Conservation (phyloP, 2,329 filamentous ascomycete genomes). For the Cladorrhinum sp. region DNA sequence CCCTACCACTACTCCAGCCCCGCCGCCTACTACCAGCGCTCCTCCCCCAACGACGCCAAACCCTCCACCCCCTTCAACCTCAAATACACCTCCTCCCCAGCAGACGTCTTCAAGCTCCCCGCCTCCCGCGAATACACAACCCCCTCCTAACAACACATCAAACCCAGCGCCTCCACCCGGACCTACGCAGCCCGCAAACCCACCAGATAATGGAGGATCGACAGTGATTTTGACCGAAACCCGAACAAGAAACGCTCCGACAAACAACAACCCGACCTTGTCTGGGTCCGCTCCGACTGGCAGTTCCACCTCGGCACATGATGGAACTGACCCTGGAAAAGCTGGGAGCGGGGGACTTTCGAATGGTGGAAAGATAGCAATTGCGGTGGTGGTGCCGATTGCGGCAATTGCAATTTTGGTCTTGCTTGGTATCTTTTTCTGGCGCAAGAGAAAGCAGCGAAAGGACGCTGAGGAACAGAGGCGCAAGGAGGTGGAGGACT, state of each 20-base stretch:
- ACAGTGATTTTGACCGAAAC: neutral
- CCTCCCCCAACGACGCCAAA: constrained; percentile 2
- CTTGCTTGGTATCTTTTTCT: constrained; percentile 74
- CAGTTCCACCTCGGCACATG: constrained; percentile 26
- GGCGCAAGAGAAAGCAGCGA: constrained; percentile 82
- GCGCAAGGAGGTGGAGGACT: constrained; percentile 95
- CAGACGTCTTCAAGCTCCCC: constrained; percentile 13
- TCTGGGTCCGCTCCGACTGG: constrained; percentile 24
- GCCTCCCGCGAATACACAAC: constrained; percentile 14
- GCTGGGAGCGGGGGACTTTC: constrained; percentile 47
- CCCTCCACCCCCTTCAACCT: constrained; percentile 9
- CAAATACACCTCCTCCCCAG: constrained; percentile 13
- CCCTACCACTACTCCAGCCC: constrained; percentile 13
- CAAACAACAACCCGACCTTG: constrained; percentile 19
- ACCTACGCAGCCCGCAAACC: neutral
- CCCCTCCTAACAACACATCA: constrained; percentile 18
- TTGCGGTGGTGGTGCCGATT: constrained; percentile 92
- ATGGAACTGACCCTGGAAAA: constrained; percentile 30
- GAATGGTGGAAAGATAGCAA: constrained; percentile 72
- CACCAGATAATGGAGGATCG: neutral
- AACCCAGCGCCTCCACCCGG: neutral
- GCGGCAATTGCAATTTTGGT: constrained; percentile 80
- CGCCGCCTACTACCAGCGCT: constrained; percentile 4
- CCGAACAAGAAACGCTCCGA: constrained; percentile 9
- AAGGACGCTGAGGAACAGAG: constrained; percentile 84